These are phyloP conservation scores for Takashimella tepidaria DNA, from an alignment of 1,284 basidiomycete genomes.

Conservation along the genomic window DNA sequence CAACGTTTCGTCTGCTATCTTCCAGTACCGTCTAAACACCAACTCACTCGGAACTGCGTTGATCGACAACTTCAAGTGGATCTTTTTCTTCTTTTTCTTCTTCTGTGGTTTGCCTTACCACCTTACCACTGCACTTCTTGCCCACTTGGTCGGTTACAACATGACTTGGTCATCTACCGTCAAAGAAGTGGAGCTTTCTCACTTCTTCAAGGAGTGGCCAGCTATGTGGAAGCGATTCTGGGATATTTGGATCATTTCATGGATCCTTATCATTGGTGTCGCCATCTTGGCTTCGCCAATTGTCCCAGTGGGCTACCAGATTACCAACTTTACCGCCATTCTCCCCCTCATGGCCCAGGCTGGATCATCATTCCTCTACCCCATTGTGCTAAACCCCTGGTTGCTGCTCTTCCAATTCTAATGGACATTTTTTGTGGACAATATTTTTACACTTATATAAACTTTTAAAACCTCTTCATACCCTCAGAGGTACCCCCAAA, in stretches of 20 bases:
- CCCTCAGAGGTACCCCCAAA: neutral
- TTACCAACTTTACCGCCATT: slow-evolving; percentile 40
- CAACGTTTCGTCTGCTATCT: slow-evolving; percentile 64
- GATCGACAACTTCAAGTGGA: slow-evolving; percentile 38
- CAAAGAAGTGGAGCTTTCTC: slow-evolving; percentile 61
- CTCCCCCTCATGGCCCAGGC: slow-evolving; percentile 38
- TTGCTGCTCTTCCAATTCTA: slow-evolving; percentile 37
- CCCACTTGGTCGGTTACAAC: slow-evolving; percentile 75
- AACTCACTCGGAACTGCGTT: slow-evolving; percentile 38
- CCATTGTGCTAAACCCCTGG: slow-evolving; percentile 38
- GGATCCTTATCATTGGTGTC: slow-evolving; percentile 33
- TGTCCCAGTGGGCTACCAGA: slow-evolving; percentile 34
- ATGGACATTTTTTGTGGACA: neutral
- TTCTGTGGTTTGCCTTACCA: slow-evolving; percentile 73
- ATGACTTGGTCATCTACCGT: slow-evolving; percentile 52
- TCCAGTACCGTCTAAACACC: slow-evolving; percentile 68
- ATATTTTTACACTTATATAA: neutral
- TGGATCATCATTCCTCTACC: slow-evolving; percentile 34
- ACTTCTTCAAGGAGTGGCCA: slow-evolving; percentile 83
- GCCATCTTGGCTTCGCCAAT: slow-evolving; percentile 34
- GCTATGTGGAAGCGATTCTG: slow-evolving; percentile 71
- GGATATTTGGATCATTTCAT: slow-evolving; percentile 36
- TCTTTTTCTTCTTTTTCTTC: slow-evolving; percentile 67
- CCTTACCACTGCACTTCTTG: slow-evolving; percentile 64
- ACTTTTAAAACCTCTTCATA: neutral